Conservation (phyloP, 2,329 filamentous ascomycete species). For the Sarocladiaceae sp. region DNA sequence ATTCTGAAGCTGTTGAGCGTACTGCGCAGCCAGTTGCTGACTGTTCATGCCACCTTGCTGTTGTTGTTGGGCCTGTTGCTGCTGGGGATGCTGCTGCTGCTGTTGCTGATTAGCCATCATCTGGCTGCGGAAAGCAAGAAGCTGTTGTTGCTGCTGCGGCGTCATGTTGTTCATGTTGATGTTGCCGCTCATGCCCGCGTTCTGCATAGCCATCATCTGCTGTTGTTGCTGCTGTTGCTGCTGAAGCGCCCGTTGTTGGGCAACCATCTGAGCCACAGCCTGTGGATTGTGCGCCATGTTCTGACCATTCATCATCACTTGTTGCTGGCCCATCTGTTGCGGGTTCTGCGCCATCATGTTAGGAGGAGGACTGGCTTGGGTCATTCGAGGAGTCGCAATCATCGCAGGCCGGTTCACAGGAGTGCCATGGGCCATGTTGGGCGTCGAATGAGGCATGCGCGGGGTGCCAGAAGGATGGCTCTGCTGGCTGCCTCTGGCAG, state of each 20-base stretch:
- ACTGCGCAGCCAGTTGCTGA: slow-evolving; percentile 36
- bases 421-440: slow-evolving; percentile 53
- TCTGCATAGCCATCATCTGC: slow-evolving; percentile 34
- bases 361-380: slow-evolving; percentile 55
- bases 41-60: slow-evolving; percentile 33
- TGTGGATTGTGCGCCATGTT: slow-evolving; percentile 24
- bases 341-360: slow-evolving; percentile 52
- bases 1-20: slow-evolving; percentile 35
- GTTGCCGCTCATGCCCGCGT: slow-evolving; percentile 22
- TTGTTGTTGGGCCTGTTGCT: slow-evolving; percentile 24
- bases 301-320: slow-evolving; percentile 42
- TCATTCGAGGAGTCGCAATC: slow-evolving; percentile 54
- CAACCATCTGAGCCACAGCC: slow-evolving; percentile 38
- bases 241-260: slow-evolving; percentile 37
- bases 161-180: slow-evolving; percentile 31
- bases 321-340: slow-evolving; percentile 42
- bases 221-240: slow-evolving; percentile 35
- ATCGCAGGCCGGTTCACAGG: slow-evolving; percentile 48
- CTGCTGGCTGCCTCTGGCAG: slow-evolving; percentile 58
- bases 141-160: slow-evolving; percentile 29
- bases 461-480: slow-evolving; percentile 60
- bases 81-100: slow-evolving; percentile 25
- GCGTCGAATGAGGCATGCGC: slow-evolving; percentile 54
- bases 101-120: slow-evolving; percentile 31
- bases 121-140: slow-evolving; percentile 33